Conservation (phyloP, 768 basidiomycete species). For the Suillus sp. region DNA sequence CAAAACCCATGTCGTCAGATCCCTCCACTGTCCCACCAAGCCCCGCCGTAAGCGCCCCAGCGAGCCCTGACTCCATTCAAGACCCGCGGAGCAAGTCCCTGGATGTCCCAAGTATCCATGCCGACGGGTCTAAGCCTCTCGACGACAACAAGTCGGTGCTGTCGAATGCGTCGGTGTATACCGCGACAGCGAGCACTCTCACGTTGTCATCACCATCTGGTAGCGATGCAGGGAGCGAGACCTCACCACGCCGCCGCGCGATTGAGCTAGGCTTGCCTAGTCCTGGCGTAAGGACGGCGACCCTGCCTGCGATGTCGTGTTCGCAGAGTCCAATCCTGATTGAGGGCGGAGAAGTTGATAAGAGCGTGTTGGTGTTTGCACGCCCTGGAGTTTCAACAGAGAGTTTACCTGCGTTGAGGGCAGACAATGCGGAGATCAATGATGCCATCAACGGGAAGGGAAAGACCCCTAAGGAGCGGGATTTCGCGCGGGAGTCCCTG, state of each 20-base stretch:
- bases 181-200: constrained; percentile 15
- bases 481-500: constrained; percentile 7
- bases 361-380: constrained; percentile 73
- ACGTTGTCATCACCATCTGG: constrained; percentile 13
- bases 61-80: background rate
- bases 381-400: constrained; percentile 80
- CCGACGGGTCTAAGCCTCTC: constrained; percentile 2
- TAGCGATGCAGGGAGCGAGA: constrained; percentile 20
- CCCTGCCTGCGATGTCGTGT: constrained; percentile 34
- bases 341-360: constrained; percentile 54
- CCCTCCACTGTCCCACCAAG: background rate
- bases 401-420: constrained; percentile 45
- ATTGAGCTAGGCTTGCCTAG: constrained; percentile 23
- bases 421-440: background rate
- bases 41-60: constrained; percentile 22
- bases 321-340: constrained; percentile 7
- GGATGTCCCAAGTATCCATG: background rate
- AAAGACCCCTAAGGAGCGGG: background rate
- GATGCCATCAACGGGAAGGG: constrained; percentile 3
- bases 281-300: constrained; percentile 30
- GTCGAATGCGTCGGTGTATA: constrained; percentile 6
- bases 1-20: background rate
- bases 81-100: background rate
- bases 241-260: constrained; percentile 22
- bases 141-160: constrained; percentile 23